phyloP scores from a whole-genome alignment of 345 rosid species.

The Raphanus raphanistrum region DNA sequence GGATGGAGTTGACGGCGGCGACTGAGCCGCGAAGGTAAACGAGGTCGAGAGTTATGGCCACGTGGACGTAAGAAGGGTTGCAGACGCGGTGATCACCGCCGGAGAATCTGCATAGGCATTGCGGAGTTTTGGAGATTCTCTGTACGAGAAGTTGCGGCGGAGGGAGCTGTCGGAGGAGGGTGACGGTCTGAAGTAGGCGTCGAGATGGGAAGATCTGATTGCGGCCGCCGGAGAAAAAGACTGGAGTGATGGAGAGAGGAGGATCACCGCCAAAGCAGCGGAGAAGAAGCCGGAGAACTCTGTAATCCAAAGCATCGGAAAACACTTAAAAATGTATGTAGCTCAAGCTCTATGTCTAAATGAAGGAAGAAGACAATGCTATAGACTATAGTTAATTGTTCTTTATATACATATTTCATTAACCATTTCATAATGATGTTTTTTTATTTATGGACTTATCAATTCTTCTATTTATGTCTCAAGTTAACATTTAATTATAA shows the following conservation, averaged over 20 bases:
- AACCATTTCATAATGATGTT: not conserved
- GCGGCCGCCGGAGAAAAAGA: constrained; percentile 55
- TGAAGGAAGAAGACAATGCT: not conserved
- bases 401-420: not conserved
- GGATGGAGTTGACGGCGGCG: constrained; percentile 68
- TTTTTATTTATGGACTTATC: not conserved
- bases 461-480: not conserved
- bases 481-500: not conserved
- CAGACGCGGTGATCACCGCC: constrained; percentile 40
- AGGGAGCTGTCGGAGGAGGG: constrained; percentile 14
- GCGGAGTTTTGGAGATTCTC: constrained; percentile 44
- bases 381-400: not conserved
- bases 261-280: constrained; percentile 43
- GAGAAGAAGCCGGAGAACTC: constrained; percentile 56
- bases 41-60: constrained; percentile 68
- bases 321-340: not conserved
- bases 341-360: not conserved
- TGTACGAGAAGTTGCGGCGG: constrained; percentile 34
- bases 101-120: constrained; percentile 51
- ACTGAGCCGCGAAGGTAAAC: constrained; percentile 65
- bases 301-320: constrained; percentile 54
- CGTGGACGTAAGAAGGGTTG: constrained; percentile 48
- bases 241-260: constrained; percentile 49
- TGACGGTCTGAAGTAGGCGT: not conserved
- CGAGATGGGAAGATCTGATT: constrained; percentile 43